Evolutionary conservation across 768 basidiomycete species (phyloP).

Genomic region (Strobilomyces dryophilus): DNA sequence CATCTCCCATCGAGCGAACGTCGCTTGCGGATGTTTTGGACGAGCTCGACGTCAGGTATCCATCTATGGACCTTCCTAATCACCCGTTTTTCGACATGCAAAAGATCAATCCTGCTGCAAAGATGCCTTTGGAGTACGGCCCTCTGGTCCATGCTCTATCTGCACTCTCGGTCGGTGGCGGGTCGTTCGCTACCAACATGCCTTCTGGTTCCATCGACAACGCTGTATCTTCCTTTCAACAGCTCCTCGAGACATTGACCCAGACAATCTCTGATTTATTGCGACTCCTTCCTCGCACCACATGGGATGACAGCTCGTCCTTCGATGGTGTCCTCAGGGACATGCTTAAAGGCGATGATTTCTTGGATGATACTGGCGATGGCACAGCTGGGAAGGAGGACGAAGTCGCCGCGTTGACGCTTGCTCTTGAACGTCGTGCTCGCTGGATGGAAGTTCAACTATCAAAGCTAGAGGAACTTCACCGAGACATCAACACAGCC

Average conservation of each 20-base stretch:
- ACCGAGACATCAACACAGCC: slow-evolving; percentile 86
- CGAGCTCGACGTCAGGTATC: slow-evolving; percentile 59
- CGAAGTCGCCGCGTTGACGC: slow-evolving; percentile 79
- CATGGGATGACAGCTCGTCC: slow-evolving; percentile 88
- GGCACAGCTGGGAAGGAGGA: slow-evolving; percentile 67
- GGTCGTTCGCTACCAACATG: slow-evolving; percentile 74
- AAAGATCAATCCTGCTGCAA: slow-evolving; percentile 70
- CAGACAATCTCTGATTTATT: slow-evolving; percentile 87
- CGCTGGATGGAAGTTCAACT: slow-evolving; percentile 92
- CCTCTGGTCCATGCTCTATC: slow-evolving; percentile 84
- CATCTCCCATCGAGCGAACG: slow-evolving; percentile 40
- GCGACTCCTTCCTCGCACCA: slow-evolving; percentile 79
- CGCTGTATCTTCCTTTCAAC: slow-evolving; percentile 86
- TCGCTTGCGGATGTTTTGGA: slow-evolving; percentile 63
- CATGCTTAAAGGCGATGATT: slow-evolving; percentile 87
- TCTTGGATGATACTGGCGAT: slow-evolving; percentile 70
- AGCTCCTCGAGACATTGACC: slow-evolving; percentile 81
- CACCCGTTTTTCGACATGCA: slow-evolving; percentile 74
- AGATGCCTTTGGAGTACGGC: slow-evolving; percentile 79
- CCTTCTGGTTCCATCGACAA: slow-evolving; percentile 88
- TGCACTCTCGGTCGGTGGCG: slow-evolving; percentile 79
- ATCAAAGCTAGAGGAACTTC: slow-evolving; percentile 83
- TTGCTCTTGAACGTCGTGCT: slow-evolving; percentile 83
- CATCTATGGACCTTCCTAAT: slow-evolving; percentile 59
- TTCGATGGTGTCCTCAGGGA: slow-evolving; percentile 83